A percentile compares a stretch with the other conserved stretches of the same genome.
Conservation (phyloP, 2,329 filamentous ascomycete genomes). For the Ceratocystis destructans region DNA sequence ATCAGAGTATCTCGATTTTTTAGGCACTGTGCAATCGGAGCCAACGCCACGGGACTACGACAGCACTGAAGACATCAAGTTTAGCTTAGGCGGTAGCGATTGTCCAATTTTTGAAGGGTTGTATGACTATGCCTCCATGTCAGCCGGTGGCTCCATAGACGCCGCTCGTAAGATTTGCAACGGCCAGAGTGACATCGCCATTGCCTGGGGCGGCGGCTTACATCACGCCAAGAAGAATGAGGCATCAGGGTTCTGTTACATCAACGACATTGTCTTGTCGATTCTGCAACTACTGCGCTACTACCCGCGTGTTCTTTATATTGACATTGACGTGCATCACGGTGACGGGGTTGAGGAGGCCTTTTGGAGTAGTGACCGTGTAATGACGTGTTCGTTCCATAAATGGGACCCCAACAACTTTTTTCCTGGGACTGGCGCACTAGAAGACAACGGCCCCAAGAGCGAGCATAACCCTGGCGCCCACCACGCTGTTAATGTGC, state of each 20-base stretch:
- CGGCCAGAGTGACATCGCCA: constrained; percentile 81
- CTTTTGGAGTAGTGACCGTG: constrained; percentile 76
- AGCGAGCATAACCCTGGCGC: constrained; percentile 76
- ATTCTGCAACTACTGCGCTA: constrained; percentile 76
- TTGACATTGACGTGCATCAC: constrained; percentile 87
- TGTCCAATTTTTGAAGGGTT: constrained; percentile 94
- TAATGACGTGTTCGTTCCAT: constrained; percentile 91
- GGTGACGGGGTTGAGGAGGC: constrained; percentile 85
- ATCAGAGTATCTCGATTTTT: constrained; percentile 78
- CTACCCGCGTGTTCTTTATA: constrained; percentile 78
- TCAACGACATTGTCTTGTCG: constrained; percentile 94
- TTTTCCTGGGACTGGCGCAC: constrained; percentile 81
- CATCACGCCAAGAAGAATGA: constrained; percentile 93
- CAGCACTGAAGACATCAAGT: constrained; percentile 50
- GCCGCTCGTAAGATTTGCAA: constrained; percentile 80
- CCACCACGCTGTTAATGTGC: constrained; percentile 82
- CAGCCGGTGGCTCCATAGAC: constrained; percentile 78
- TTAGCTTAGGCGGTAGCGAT: constrained; percentile 81
- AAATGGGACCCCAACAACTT: constrained; percentile 78
- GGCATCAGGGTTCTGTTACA: constrained; percentile 94
- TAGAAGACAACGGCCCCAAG: constrained; percentile 71
- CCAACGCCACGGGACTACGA: constrained; percentile 52
- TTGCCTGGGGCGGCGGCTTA: constrained; percentile 93
- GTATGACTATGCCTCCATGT: constrained; percentile 89
- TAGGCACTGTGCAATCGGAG: constrained; percentile 56